Evolutionary conservation across 1,284 basidiomycete species (phyloP).

Genomic region (Boletellus sp.): DNA sequence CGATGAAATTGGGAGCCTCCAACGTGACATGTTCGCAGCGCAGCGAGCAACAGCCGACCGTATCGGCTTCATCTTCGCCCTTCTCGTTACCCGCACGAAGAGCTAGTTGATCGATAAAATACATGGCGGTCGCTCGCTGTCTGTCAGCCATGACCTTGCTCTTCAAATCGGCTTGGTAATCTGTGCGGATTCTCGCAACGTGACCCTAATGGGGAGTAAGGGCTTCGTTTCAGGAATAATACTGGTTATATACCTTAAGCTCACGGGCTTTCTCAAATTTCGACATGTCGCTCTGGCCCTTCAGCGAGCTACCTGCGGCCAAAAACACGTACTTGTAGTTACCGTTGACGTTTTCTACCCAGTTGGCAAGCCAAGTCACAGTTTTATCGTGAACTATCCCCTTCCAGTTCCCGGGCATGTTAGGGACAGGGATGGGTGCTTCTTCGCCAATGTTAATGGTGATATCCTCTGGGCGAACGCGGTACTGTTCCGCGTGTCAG

Average conservation of each 20-base stretch:
- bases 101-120: constrained; percentile 93
- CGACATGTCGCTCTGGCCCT: constrained; percentile 92
- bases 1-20: constrained; percentile 78
- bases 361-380: constrained; percentile 95
- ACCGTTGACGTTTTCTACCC: constrained; percentile 93
- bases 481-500: constrained; percentile 49
- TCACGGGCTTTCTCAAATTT: constrained; percentile 97
- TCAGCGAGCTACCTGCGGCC: constrained; percentile 89
- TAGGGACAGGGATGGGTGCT: constrained; percentile 74
- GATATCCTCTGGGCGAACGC: constrained; percentile 90
- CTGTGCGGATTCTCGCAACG: constrained; percentile 84
- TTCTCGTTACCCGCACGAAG: constrained; percentile 98
- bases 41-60: constrained; percentile 94
- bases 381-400: constrained; percentile 85
- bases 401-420: constrained; percentile 87
- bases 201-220: constrained; percentile 56
- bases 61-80: constrained; percentile 96
- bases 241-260: constrained; percentile 64
- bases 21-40: constrained; percentile 94
- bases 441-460: constrained; percentile 87
- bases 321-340: constrained; percentile 96
- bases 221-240: background rate
- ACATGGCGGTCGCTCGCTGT: constrained; percentile 94
- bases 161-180: constrained; percentile 82
- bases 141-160: constrained; percentile 90